Evolutionary conservation across 164 flowering plant species (phyloP), one percentile per base, ranked within the genome.

Genomic region (Malania oleifera): DNA sequence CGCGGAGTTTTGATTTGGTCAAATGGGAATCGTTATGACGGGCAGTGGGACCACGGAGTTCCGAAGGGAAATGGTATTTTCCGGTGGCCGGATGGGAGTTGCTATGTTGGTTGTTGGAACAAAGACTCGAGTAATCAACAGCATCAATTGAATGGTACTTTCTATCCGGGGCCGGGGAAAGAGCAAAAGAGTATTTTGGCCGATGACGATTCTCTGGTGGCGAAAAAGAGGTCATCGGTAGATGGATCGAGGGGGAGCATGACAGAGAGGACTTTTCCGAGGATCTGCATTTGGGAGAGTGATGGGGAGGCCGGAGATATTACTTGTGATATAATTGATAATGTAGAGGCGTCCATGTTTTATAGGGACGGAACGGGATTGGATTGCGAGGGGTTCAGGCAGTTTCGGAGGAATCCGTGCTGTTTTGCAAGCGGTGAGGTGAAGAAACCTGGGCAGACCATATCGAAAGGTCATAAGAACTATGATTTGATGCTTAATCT

Each of bases 271-370:
- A 68, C 44, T 60, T 86, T 82, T 43, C 96, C 91, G 6, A 76
- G 87, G 74, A 84, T 86, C 47, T 89, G 96, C 53, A 84, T 89
- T 31, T 89, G 96, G 96, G 96, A 86, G 31, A 78, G 84, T 4
- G 92, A 86, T 56, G 96, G 92, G 0, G 96, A 84, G 57, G 96
- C 85, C 26, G 96, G 96, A 15, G 93, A 86, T 72, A 89, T 86
- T 29, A 89, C 96, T 43, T 86, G 92, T 65, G 93, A 86, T 70
- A 89, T 86, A n/a, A 56, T 88, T 26, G 93, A 86, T 69, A 81
- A 77, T 78, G 87, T 82, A 56, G 89, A 84, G 60, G 84, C 92
- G 0, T 76, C 82, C 0, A 76, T 78, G 88, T 72, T 84, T 59
- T 84, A 82, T 60, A 45, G 84, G 14, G 84, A 76, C 24, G 80